Evolutionary conservation across 2,329 filamentous ascomycete genomes (phyloP), one percentile per base, ranked within the genome.

Genomic region (Colletotrichum liaoningense): DNA sequence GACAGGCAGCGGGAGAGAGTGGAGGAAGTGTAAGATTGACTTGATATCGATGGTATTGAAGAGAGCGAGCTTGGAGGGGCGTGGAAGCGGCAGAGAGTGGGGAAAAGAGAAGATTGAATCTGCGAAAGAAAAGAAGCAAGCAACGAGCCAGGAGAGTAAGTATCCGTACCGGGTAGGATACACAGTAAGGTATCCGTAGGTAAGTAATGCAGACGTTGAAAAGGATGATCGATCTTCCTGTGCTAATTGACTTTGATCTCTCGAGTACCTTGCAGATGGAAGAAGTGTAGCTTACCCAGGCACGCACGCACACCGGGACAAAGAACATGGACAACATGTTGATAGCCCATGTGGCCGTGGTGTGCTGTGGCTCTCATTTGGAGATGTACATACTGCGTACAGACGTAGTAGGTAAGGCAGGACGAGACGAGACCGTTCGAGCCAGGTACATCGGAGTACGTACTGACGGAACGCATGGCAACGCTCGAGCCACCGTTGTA

Each of bases 401-500:
- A 6, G 6, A 28, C 26, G 26, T 28, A 28, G 26, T 33, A 33
- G 46, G n/a, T 38, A 30, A 63, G 11, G 42, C 30, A 52, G 16
- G 28, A 11, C 19, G 35, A 62, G 33, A 9, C 42, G n/a, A 49
- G 38, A 49, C 26, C 6, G 26, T 33, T 22, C 64, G 66, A 66
- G 68, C 57, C 68, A 59, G 42, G 24, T 16, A 59, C 9, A 46
- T 26, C 26, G 38, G 12, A 38, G 54, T 65, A 69, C 54, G 62
- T 66, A 54, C 24, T 69, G 42, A 49, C 19, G 42, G 42, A 49
- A 49, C 42, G 42, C 42, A 49, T 49, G 65, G 65, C 65, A 55
- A 55, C 59, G 56, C 70, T 73, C 56, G 26, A 69, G 67, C 60
- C 70, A 73, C 60, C 60, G 62, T 26, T 24, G 62, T 55, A 22